A percentile compares a stretch with the other conserved stretches of the same genome.
Conservation (phyloP, 805 yeast genomes). For the Candida tibetensis region DNA sequence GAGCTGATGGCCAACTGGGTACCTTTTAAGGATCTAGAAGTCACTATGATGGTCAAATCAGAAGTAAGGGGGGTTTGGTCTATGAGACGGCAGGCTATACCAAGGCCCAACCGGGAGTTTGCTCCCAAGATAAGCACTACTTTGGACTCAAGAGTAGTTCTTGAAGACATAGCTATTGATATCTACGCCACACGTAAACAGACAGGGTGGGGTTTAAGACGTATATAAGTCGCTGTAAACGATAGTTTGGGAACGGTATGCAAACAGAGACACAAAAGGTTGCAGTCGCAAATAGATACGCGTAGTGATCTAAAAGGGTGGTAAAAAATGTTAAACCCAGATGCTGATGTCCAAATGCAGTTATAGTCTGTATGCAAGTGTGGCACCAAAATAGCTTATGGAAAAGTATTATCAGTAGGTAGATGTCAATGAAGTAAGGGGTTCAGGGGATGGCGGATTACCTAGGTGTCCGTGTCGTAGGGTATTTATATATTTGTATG, state of each 20-base stretch:
- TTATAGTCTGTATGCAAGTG: too few species aligned
- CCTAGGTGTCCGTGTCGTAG: too few species aligned
- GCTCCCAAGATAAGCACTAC: constrained; percentile 10
- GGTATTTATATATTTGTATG: too few species aligned
- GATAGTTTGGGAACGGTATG: background rate
- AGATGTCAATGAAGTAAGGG: too few species aligned
- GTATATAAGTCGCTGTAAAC: background rate
- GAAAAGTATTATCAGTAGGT: too few species aligned
- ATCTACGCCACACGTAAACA: too few species aligned
- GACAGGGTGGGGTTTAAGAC: background rate
- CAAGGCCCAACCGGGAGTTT: constrained; percentile 6
- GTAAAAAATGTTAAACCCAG: too few species aligned
- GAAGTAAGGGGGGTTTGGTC: constrained; percentile 43
- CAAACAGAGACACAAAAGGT: background rate
- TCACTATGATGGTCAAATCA: constrained; percentile 75
- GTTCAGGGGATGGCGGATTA: too few species aligned
- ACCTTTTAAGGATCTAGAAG: constrained; percentile 83
- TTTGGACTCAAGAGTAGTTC: constrained; percentile 6
- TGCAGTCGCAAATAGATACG: too few species aligned
- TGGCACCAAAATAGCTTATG: too few species aligned
- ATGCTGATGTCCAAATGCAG: too few species aligned
- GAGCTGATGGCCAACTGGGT: constrained; percentile 67
- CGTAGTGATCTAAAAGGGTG: too few species aligned
- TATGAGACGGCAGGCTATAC: constrained; percentile 7
- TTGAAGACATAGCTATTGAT: background rate